Evolutionary conservation across 2,329 filamentous ascomycete genomes (phyloP).

Genomic region (Aspergillus arachidicola): DNA sequence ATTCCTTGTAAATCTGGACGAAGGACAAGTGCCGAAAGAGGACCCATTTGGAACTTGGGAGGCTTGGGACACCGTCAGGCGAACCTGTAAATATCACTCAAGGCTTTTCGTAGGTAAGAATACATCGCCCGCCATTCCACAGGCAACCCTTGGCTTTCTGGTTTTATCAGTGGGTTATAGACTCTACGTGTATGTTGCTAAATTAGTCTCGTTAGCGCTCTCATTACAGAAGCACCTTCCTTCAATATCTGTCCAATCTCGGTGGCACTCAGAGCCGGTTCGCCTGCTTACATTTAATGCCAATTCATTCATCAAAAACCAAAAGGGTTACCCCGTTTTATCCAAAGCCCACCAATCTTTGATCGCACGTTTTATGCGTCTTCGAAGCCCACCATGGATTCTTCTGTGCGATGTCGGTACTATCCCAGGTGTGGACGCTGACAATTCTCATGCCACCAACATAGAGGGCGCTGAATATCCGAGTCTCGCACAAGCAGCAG

Average conservation of each 20-base stretch:
- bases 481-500: conserved; percentile 68
- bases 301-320: conserved; percentile 59
- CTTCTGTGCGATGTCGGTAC: conserved; percentile 61
- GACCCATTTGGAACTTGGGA: conserved; percentile 86
- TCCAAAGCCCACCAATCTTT: conserved; percentile 61
- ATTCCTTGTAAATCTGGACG: conserved; percentile 36
- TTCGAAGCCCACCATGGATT: conserved; percentile 62
- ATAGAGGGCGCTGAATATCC: conserved; percentile 58
- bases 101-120: conserved; percentile 81
- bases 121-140: conserved; percentile 2
- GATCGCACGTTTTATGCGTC: conserved; percentile 59
- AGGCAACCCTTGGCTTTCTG: not conserved
- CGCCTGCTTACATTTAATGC: conserved; percentile 58
- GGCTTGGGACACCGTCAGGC: conserved; percentile 86
- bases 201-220: conserved; percentile 49
- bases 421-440: conserved; percentile 50
- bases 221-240: conserved; percentile 63
- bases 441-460: conserved; percentile 22
- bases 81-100: conserved; percentile 79
- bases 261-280: conserved; percentile 67
- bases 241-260: conserved; percentile 56
- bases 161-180: not conserved
- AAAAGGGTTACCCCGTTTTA: conserved; percentile 61
- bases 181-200: conserved; percentile 11
- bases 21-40: conserved; percentile 50